Conservation (phyloP, 306 rosid species). For the Fragaria ananassa region DNA sequence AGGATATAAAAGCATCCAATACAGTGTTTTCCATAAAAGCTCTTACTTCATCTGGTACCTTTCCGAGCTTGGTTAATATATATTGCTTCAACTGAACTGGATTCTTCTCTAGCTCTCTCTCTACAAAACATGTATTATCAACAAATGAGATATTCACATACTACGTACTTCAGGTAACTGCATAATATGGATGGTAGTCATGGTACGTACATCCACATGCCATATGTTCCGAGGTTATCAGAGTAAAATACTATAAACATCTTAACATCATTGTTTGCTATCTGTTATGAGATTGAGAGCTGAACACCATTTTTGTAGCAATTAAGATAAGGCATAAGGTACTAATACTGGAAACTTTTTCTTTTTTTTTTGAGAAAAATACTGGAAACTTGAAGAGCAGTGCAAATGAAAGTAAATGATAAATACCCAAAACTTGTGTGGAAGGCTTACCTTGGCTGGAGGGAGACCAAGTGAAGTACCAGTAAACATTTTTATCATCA, state of each 20-base stretch:
- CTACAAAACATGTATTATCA: too few species aligned
- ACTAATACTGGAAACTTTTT: too few species aligned
- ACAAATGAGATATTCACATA: neutral
- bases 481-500: constrained; percentile 39
- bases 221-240: too few species aligned
- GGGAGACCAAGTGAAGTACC: constrained; percentile 62
- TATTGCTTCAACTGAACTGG: constrained; percentile 41
- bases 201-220: too few species aligned
- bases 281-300: neutral
- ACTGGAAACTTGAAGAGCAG: neutral
- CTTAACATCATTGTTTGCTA: neutral
- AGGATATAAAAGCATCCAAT: constrained; percentile 22
- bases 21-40: constrained; percentile 39
- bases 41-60: constrained; percentile 36
- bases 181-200: neutral
- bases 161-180: neutral
- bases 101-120: constrained; percentile 35
- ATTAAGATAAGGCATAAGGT: neutral
- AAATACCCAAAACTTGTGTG: neutral
- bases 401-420: neutral
- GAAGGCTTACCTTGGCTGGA: constrained; percentile 46
- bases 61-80: constrained; percentile 51
- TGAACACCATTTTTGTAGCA: neutral
- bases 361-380: neutral
- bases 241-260: neutral